Evolutionary conservation across 2,329 filamentous ascomycete genomes (phyloP).

Genomic region (Aspergillus udagawae): DNA sequence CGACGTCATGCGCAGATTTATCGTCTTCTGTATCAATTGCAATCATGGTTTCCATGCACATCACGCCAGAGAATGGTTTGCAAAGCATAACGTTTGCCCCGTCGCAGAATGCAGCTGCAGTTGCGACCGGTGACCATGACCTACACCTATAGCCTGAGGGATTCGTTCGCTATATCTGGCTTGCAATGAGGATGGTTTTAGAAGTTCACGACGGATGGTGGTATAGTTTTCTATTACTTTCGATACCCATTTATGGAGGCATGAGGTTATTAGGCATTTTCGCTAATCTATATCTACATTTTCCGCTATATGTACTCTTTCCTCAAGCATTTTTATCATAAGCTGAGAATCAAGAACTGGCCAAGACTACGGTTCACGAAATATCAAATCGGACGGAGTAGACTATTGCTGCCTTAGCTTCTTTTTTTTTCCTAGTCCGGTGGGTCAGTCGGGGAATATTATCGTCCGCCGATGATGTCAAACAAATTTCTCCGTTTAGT

Average conservation of each 20-base stretch:
- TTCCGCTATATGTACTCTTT: not conserved
- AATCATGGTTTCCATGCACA: constrained; percentile 62
- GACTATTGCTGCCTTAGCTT: not conserved
- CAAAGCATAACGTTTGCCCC: constrained; percentile 35
- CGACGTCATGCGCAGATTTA: constrained; percentile 52
- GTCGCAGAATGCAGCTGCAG: constrained; percentile 40
- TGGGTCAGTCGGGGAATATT: not conserved
- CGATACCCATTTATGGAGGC: not conserved
- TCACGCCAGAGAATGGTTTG: constrained; percentile 61
- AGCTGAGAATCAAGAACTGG: not conserved
- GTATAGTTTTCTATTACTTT: not conserved
- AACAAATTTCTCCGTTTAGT: not conserved
- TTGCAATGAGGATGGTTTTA: not conserved
- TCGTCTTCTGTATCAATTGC: constrained; percentile 60
- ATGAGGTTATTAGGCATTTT: not conserved
- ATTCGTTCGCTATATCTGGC: not conserved
- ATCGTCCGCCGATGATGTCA: constrained; percentile 3
- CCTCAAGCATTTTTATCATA: not conserved
- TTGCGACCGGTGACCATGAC: constrained; percentile 31
- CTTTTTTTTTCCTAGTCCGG: not conserved
- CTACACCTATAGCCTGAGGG: not conserved
- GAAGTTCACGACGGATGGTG: not conserved
- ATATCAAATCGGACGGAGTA: too few relatives aligned
- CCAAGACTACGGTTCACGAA: not conserved
- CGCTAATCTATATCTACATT: not conserved